Conservation (phyloP, 2,329 filamentous ascomycete genomes). For the Pseudogymnoascus sp. region DNA sequence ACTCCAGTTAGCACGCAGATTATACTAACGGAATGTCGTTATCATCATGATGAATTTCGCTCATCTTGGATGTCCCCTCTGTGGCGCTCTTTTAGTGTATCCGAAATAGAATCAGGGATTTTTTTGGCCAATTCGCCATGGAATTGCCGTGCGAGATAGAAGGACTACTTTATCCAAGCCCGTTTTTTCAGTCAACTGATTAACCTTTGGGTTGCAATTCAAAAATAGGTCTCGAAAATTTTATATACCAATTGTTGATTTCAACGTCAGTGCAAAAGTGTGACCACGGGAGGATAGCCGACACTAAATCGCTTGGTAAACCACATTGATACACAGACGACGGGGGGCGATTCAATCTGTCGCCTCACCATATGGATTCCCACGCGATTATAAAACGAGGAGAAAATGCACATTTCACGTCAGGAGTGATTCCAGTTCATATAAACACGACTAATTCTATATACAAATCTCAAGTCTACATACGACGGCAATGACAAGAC, state of each 20-base stretch:
- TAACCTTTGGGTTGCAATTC: neutral
- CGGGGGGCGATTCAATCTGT: neutral
- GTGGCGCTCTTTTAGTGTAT: neutral
- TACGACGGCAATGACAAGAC: neutral
- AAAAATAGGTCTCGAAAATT: neutral
- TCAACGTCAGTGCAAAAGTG: slow-evolving; percentile 4
- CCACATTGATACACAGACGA: neutral
- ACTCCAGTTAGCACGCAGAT: neutral
- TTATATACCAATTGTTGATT: neutral
- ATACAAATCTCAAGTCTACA: slow-evolving; percentile 9
- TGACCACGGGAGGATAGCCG: neutral
- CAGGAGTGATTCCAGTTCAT: neutral
- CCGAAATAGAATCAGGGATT: neutral
- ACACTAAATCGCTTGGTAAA: slow-evolving; percentile 8
- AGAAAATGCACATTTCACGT: neutral
- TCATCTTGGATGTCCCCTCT: neutral
- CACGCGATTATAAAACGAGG: neutral
- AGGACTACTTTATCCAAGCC: neutral
- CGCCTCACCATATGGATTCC: neutral
- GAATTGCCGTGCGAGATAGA: neutral
- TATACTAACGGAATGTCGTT: slow-evolving; percentile 6
- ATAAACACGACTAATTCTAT: slow-evolving; percentile 8
- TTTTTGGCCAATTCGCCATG: slow-evolving; percentile 1
- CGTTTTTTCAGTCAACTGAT: neutral
- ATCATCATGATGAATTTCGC: slow-evolving; percentile 1